Conservation (phyloP, 352 stramenopile species). For the Phytophthora pini region DNA sequence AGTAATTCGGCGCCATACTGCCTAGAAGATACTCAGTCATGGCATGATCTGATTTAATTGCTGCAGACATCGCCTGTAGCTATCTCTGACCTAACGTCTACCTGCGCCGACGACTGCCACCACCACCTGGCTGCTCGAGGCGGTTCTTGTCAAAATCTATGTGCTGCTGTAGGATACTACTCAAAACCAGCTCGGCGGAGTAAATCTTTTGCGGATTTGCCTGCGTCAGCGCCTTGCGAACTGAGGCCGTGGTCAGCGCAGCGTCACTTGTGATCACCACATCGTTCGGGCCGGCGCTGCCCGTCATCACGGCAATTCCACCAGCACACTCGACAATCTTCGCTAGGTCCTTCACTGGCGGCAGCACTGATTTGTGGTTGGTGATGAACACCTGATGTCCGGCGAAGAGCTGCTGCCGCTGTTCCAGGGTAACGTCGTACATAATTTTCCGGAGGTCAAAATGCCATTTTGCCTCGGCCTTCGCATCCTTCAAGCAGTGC, state of each 20-base stretch:
- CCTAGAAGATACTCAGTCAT: too few species aligned
- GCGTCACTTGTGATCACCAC: conserved; percentile 54
- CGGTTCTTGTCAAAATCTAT: conserved; percentile 48
- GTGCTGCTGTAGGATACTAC: conserved; percentile 54
- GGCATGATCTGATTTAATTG: too few species aligned
- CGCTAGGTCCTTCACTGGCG: conserved; percentile 51
- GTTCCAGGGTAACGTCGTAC: conserved; percentile 41
- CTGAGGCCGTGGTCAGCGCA: conserved; percentile 37
- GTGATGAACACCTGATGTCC: conserved; percentile 55
- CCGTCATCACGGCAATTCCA: conserved; percentile 40
- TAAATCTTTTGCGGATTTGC: conserved; percentile 42
- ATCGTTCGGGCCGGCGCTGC: conserved; percentile 31
- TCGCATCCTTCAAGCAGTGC: conserved; percentile 52
- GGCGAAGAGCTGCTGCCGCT: conserved; percentile 46
- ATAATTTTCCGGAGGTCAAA: conserved; percentile 60
- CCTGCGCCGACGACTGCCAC: conserved; percentile 29
- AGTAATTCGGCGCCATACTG: too few species aligned
- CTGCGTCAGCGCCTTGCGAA: conserved; percentile 45
- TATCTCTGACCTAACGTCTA: not conserved
- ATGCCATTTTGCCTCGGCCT: conserved; percentile 55
- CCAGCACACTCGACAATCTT: conserved; percentile 66
- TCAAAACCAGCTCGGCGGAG: conserved; percentile 57
- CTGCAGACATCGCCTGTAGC: too few species aligned
- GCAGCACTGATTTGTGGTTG: conserved; percentile 57
- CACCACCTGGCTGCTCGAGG: conserved; percentile 23